Evolutionary conservation across 768 basidiomycete species (phyloP).

Genomic region (Cantharellus anzutake): DNA sequence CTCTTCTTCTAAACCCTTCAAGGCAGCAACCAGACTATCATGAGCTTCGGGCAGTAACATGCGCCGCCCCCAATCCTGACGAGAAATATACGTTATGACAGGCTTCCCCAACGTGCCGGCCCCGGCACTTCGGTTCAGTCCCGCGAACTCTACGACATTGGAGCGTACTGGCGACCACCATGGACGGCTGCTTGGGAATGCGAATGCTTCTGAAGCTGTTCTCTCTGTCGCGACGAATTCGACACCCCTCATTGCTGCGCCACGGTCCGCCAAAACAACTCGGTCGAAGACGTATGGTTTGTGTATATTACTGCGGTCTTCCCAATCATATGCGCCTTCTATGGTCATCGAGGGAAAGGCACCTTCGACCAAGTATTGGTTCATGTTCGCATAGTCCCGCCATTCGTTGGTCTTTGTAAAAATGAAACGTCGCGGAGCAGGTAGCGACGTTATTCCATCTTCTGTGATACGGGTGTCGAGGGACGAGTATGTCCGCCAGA

Average conservation of each 20-base stretch:
- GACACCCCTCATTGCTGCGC: conserved; percentile 57
- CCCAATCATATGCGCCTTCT: conserved; percentile 73
- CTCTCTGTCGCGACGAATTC: conserved; percentile 54
- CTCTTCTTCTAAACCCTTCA: conserved; percentile 16
- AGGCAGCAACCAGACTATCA: conserved; percentile 16
- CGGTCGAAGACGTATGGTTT: conserved; percentile 66
- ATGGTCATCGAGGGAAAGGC: conserved; percentile 63
- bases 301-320: conserved; percentile 51
- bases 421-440: conserved; percentile 51
- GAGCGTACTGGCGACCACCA: conserved; percentile 55
- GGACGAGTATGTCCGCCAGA: conserved; percentile 81
- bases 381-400: conserved; percentile 86
- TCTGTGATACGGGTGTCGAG: conserved; percentile 50
- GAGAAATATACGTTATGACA: conserved; percentile 22
- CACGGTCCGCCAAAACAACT: conserved; percentile 73
- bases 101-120: conserved; percentile 15
- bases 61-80: conserved; percentile 21
- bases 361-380: conserved; percentile 64
- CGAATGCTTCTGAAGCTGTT: conserved; percentile 55
- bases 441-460: conserved; percentile 50
- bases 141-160: conserved; percentile 21
- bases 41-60: conserved; percentile 19
- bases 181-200: conserved; percentile 48
- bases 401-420: conserved; percentile 65
- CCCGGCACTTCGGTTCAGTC: conserved; percentile 15